phyloP scores from a whole-genome alignment of 140 eudicot genomes.

The Artemisia princeps region DNA sequence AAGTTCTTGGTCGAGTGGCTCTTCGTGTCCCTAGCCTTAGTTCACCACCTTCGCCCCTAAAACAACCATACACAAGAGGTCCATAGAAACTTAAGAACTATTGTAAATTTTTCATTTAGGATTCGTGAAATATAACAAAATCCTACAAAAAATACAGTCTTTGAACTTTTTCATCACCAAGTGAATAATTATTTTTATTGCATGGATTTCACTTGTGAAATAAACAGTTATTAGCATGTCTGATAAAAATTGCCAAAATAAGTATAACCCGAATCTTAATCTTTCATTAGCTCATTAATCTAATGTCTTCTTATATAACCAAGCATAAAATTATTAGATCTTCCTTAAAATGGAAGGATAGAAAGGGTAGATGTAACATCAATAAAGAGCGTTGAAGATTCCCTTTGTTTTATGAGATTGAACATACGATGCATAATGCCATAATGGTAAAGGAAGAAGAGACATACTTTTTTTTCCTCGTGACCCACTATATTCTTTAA shows the following conservation, averaged over 20 bases:
- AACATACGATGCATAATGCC: not conserved
- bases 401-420: not conserved
- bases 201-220: no score
- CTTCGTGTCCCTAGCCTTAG: slow-evolving; percentile 71
- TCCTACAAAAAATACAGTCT: no score
- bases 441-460: not conserved
- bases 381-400: not conserved
- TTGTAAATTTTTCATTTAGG: no score
- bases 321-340: not conserved
- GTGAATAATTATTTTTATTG: no score
- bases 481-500: slow-evolving; percentile 5
- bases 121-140: no score
- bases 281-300: not conserved
- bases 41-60: slow-evolving; percentile 80
- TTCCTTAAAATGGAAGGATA: slow-evolving; percentile 16
- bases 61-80: slow-evolving; percentile 11
- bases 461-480: not conserved
- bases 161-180: no score
- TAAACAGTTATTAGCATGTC: no score
- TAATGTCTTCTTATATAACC: not conserved
- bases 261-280: not conserved
- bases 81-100: not conserved
- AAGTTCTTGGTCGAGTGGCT: slow-evolving; percentile 74
- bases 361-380: slow-evolving; percentile 15
- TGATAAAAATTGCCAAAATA: no score